These are phyloP conservation scores for Hemisphaericaspora xylanilytica DNA, from an alignment of 1,139 yeast species.

Conservation along the genomic window DNA sequence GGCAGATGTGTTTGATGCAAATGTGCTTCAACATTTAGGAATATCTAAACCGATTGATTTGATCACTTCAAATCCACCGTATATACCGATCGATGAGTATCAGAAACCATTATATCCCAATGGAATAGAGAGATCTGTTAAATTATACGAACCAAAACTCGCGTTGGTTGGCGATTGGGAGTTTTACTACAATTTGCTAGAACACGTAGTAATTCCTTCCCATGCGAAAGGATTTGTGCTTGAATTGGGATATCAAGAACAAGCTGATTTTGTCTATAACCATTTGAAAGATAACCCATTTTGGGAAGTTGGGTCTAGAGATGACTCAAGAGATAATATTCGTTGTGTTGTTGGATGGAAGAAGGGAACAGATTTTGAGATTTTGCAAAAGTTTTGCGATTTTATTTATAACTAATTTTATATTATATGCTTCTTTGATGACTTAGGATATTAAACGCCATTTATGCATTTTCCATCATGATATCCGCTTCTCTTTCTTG, in stretches of 20 bases:
- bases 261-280: slow-evolving; percentile 26
- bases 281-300: slow-evolving; percentile 10
- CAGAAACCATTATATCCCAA: slow-evolving; percentile 23
- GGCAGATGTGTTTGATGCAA: slow-evolving; percentile 26
- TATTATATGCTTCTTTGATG: no score
- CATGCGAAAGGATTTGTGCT: slow-evolving; percentile 41
- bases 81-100: slow-evolving; percentile 56
- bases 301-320: slow-evolving; percentile 29
- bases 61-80: slow-evolving; percentile 86
- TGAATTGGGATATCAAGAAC: slow-evolving; percentile 40
- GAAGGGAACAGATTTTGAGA: slow-evolving; percentile 7
- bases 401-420: no score
- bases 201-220: slow-evolving; percentile 36
- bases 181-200: slow-evolving; percentile 59
- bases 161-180: slow-evolving; percentile 79
- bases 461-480: slow-evolving; percentile 1
- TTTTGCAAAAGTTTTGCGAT: slow-evolving; percentile 12
- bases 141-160: slow-evolving; percentile 65
- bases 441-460: no score
- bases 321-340: slow-evolving; percentile 30
- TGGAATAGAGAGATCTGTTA: slow-evolving; percentile 60
- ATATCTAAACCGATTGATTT: slow-evolving; percentile 37
- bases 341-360: slow-evolving; percentile 45
- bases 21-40: slow-evolving; percentile 7
- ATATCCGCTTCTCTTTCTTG: slow-evolving; percentile 1